phyloP scores from a whole-genome alignment of 805 yeast species.

The Starmerella kuoi region DNA sequence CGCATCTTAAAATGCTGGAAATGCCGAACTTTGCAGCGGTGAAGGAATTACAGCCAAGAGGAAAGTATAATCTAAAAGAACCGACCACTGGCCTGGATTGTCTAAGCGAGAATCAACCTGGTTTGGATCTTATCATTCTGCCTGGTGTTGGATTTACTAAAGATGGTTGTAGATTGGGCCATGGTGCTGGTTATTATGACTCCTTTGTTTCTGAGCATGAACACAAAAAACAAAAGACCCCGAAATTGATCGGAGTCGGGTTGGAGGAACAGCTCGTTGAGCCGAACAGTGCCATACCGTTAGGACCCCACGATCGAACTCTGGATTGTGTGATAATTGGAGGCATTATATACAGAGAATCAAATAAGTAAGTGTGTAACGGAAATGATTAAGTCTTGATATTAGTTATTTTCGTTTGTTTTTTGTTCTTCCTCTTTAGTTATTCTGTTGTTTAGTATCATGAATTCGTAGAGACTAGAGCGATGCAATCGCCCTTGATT shows the following conservation, averaged over 20 bases:
- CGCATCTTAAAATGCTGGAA: slow-evolving; percentile 45
- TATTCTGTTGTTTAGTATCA: too few species aligned
- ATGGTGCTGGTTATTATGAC: slow-evolving; percentile 90
- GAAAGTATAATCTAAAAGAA: slow-evolving; percentile 55
- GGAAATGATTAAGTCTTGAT: neutral
- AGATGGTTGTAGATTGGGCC: slow-evolving; percentile 55
- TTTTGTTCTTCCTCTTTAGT: neutral
- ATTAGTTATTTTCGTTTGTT: neutral
- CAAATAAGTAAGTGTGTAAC: neutral
- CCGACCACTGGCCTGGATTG: slow-evolving; percentile 35
- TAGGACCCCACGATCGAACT: slow-evolving; percentile 51
- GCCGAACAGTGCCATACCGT: slow-evolving; percentile 32
- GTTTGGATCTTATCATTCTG: slow-evolving; percentile 59
- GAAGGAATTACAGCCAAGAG: slow-evolving; percentile 44
- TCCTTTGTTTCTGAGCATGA: slow-evolving; percentile 43
- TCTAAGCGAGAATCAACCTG: slow-evolving; percentile 25
- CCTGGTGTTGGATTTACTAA: slow-evolving; percentile 77
- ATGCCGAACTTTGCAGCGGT: slow-evolving; percentile 37
- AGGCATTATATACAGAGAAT: slow-evolving; percentile 16
- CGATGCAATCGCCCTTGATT: slow-evolving; percentile 88
- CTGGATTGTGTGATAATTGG: slow-evolving; percentile 45
- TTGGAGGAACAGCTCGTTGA: slow-evolving; percentile 49
- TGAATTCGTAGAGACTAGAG: slow-evolving; percentile 41
- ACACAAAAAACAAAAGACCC: slow-evolving; percentile 7
- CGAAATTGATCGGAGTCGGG: slow-evolving; percentile 45